These are phyloP conservation scores for Penicillium waksmanii DNA, from an alignment of 495 filamentous ascomycete species.

Conservation along the genomic window DNA sequence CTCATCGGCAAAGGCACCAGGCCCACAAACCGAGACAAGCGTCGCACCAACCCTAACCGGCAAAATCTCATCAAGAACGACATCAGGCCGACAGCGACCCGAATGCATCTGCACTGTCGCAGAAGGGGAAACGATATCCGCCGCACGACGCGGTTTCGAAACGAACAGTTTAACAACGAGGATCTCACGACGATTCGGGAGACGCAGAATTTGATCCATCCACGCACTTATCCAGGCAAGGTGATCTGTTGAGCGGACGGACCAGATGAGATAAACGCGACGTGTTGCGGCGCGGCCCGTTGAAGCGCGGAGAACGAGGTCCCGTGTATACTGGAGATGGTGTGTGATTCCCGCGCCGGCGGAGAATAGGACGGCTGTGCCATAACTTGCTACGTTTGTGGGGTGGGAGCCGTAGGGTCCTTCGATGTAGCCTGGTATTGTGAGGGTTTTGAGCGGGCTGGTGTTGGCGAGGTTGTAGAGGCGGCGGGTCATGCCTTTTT, in stretches of 20 bases:
- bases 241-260: slow-evolving; percentile 83
- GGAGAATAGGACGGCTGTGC: slow-evolving; percentile 83
- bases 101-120: slow-evolving; percentile 90
- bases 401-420: slow-evolving; percentile 77
- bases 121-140: slow-evolving; percentile 78
- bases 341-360: slow-evolving; percentile 90
- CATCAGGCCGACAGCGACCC: slow-evolving; percentile 60
- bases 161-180: slow-evolving; percentile 88
- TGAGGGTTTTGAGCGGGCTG: slow-evolving; percentile 60
- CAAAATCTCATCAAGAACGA: slow-evolving; percentile 78
- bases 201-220: slow-evolving; percentile 92
- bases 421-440: slow-evolving; percentile 69
- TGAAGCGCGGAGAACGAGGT: slow-evolving; percentile 70
- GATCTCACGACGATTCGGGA: slow-evolving; percentile 80
- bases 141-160: slow-evolving; percentile 64
- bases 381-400: slow-evolving; percentile 73
- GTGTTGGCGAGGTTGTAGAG: slow-evolving; percentile 70
- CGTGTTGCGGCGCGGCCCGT: slow-evolving; percentile 75
- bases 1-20: slow-evolving; percentile 86
- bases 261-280: slow-evolving; percentile 85
- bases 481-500: slow-evolving; percentile 80
- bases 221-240: slow-evolving; percentile 91
- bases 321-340: slow-evolving; percentile 75
- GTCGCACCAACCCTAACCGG: slow-evolving; percentile 77
- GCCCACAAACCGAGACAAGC: slow-evolving; percentile 86